Evolutionary conservation across 2,329 filamentous ascomycete species (phyloP).

Genomic region (Aspergillus hortae): DNA sequence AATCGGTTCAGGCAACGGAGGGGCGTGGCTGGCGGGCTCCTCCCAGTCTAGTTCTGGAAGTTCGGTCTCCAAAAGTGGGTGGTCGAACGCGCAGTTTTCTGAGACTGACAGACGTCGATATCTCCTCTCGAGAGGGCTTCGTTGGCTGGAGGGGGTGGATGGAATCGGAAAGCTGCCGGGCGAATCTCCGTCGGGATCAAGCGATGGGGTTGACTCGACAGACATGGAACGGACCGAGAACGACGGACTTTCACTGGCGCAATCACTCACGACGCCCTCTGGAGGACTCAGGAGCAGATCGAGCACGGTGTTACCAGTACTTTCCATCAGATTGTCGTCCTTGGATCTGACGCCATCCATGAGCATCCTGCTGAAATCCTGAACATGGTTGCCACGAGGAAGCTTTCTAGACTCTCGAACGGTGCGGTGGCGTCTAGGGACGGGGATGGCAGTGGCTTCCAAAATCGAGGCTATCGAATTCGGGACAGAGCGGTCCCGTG

Average conservation of each 20-base stretch:
- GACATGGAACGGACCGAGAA: slow-evolving; percentile 52
- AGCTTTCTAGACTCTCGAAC: slow-evolving; percentile 38
- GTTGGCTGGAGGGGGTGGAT: slow-evolving; percentile 38
- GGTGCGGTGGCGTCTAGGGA: slow-evolving; percentile 41
- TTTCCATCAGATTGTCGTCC: slow-evolving; percentile 43
- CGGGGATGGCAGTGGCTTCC: slow-evolving; percentile 58
- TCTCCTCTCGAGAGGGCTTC: slow-evolving; percentile 37
- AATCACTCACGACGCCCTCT: slow-evolving; percentile 42
- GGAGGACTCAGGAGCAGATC: slow-evolving; percentile 55
- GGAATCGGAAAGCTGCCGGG: slow-evolving; percentile 44
- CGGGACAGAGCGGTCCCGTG: slow-evolving; percentile 44
- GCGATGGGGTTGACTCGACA: slow-evolving; percentile 56
- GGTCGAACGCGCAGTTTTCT: slow-evolving; percentile 55
- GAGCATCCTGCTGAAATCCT: slow-evolving; percentile 55
- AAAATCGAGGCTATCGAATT: slow-evolving; percentile 57
- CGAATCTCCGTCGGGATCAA: slow-evolving; percentile 49
- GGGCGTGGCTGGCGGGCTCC: slow-evolving; percentile 5
- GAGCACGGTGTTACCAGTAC: slow-evolving; percentile 45
- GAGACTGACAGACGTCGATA: slow-evolving; percentile 49
- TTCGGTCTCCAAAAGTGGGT: slow-evolving; percentile 51
- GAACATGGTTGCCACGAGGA: slow-evolving; percentile 40
- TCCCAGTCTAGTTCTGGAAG: slow-evolving; percentile 18
- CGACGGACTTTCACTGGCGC: slow-evolving; percentile 40
- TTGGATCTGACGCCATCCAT: slow-evolving; percentile 50
- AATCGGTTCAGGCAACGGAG: slow-evolving; percentile 8